Conservation (phyloP, 1,284 basidiomycete genomes). For the Cutaneotrichosporon curvatum region DNA sequence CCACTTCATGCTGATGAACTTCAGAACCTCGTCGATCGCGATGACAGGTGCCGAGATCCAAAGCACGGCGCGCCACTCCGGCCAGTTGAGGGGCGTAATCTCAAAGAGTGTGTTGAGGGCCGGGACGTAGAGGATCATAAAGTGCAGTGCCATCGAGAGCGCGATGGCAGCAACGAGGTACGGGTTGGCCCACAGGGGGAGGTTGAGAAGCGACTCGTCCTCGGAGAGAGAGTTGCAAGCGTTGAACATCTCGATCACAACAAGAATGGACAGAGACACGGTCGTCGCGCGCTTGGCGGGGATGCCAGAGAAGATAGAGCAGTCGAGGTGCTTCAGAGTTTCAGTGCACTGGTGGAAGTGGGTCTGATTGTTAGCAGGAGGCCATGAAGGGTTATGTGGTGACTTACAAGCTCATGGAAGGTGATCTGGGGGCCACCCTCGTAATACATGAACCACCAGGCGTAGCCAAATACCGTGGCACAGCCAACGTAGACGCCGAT, state of each 20-base stretch:
- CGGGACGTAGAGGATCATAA: constrained; percentile 90
- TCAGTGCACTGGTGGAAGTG: constrained; percentile 86
- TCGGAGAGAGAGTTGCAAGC: constrained; percentile 98
- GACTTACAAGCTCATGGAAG: constrained; percentile 80
- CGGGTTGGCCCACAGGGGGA: constrained; percentile 89
- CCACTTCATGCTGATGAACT: constrained; percentile 47
- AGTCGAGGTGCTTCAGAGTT: constrained; percentile 80
- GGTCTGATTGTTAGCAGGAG: constrained; percentile 53
- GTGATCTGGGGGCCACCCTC: constrained; percentile 82
- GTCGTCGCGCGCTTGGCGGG: constrained; percentile 85
- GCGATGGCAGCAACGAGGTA: constrained; percentile 82
- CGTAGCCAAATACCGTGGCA: constrained; percentile 93
- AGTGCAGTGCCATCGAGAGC: constrained; percentile 84
- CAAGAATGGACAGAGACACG: constrained; percentile 72
- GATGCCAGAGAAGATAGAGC: constrained; percentile 83
- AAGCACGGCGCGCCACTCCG: constrained; percentile 92
- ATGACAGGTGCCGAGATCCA: constrained; percentile 82
- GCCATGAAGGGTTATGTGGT: no score
- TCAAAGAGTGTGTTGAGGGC: constrained; percentile 88
- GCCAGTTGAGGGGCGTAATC: constrained; percentile 82
- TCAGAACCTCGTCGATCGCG: constrained; percentile 82
- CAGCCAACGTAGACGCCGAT: constrained; percentile 90
- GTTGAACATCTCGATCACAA: constrained; percentile 95
- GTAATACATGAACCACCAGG: constrained; percentile 98
- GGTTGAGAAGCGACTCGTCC: constrained; percentile 80